Base-by-base conservation (phyloP, 1,284 basidiomycete species). In the Pseudozyma hubeiensis region DNA sequence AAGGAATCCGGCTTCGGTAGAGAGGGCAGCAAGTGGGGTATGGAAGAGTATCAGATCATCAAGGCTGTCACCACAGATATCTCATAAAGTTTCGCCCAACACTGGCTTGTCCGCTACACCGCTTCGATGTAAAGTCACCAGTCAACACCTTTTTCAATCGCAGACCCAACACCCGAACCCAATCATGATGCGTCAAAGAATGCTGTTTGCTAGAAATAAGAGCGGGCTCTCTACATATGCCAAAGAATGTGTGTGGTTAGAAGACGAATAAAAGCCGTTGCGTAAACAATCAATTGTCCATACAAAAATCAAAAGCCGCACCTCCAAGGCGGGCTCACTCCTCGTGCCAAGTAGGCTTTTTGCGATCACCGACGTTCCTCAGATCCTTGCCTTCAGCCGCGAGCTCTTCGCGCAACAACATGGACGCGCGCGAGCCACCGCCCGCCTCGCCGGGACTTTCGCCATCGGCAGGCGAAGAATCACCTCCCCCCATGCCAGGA, bases 341-440 rank as follows among this genome's bases (percentile, higher is more conserved):
- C 37, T 69, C 46, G 40, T 76, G 74, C 65, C 54, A 76, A 43
- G 67, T 75, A 19, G 77, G 63, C 39, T 64, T 79, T 53, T 71
- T 77, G 33, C 77, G 66, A 33, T 79, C 75, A 39, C 64, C 69
- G 34, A 79, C 78, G 16, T 45, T 46, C 2, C 62, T 54, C 29
- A 79, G 52, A 29, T 77, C 72, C 34, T 72, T 75, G 45, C 78
- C 78, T 49, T 79, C 75, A 4, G 71, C 59, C 8, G 68, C 73
- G 16, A 79, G 62, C 53, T 79, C 78, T 31, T 79, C 75, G 11
- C 68, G 50, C 17, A 79, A 49, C 53, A 79, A 47, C 30, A 53
- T 53, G 9, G 58, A 65, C 3, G 62, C 64, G 7, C 67, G 52
- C 7, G 52, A 56, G 40, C 55, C 60, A 30, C 53, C 51, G 16